Evolutionary conservation across 768 basidiomycete species (phyloP).

Genomic region (Calvatia gigantea): DNA sequence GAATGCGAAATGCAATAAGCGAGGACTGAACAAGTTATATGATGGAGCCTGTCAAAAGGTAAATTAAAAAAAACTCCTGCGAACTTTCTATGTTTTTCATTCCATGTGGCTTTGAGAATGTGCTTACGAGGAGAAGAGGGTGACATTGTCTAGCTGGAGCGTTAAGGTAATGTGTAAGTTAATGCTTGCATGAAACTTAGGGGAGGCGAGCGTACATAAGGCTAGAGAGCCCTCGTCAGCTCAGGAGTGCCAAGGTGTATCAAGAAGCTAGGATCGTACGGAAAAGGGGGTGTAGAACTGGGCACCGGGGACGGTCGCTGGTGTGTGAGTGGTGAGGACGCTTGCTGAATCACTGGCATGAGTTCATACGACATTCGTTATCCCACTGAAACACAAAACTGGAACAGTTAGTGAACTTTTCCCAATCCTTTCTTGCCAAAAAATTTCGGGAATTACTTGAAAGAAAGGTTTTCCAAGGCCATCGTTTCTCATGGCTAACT

Average conservation of each 20-base stretch:
- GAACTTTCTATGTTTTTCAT: background rate
- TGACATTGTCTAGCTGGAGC: background rate
- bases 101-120: background rate
- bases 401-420: too few relatives aligned
- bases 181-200: background rate
- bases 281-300: background rate
- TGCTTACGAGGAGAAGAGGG: background rate
- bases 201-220: background rate
- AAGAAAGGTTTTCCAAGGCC: too few relatives aligned
- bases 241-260: too few relatives aligned
- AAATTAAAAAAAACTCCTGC: background rate
- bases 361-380: too few relatives aligned
- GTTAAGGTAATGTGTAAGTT: background rate
- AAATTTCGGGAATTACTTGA: too few relatives aligned
- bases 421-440: too few relatives aligned
- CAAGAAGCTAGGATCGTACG: too few relatives aligned
- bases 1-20: background rate
- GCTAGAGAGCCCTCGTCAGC: background rate
- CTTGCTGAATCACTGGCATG: too few relatives aligned
- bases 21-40: background rate
- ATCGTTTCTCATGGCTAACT: too few relatives aligned
- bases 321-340: too few relatives aligned
- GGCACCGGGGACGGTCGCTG: too few relatives aligned
- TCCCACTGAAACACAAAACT: too few relatives aligned
- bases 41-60: background rate